Evolutionary conservation across 1,139 yeast genomes (phyloP).

Genomic region (Torulaspora globosa): DNA sequence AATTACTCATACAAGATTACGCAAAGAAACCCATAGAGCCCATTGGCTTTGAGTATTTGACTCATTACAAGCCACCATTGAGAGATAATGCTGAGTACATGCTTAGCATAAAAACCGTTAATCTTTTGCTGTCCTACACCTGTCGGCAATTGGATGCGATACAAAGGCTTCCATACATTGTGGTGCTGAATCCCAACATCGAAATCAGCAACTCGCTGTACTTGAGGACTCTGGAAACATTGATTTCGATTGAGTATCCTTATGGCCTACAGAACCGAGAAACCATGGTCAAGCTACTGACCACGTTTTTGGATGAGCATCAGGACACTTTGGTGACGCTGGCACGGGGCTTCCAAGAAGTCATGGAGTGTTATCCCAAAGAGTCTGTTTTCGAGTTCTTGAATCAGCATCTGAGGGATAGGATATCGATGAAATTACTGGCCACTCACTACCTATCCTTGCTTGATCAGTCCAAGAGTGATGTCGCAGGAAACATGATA

Average conservation of each 20-base stretch:
- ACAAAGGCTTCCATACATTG: constrained; percentile 73
- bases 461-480: constrained; percentile 40
- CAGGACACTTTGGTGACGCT: constrained; percentile 76
- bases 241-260: constrained; percentile 46
- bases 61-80: constrained; percentile 28
- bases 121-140: constrained; percentile 43
- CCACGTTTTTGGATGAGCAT: constrained; percentile 65
- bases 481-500: constrained; percentile 40
- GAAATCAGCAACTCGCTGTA: constrained; percentile 76
- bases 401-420: constrained; percentile 73
- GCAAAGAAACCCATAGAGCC: constrained; percentile 31
- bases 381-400: constrained; percentile 56
- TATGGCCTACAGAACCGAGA: constrained; percentile 52
- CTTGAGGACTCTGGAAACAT: constrained; percentile 61
- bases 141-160: constrained; percentile 59
- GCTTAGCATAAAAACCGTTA: constrained; percentile 42
- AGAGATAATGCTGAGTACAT: constrained; percentile 27
- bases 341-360: constrained; percentile 80
- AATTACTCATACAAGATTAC: constrained; percentile 33
- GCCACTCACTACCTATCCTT: constrained; percentile 79
- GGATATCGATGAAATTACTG: constrained; percentile 78
- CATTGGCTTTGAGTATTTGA: constrained; percentile 26
- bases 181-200: constrained; percentile 81
- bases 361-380: constrained; percentile 49
- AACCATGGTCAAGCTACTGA: constrained; percentile 49